Evolutionary conservation across 495 filamentous ascomycete genomes (phyloP).

Genomic region (Hamigera avellanea): DNA sequence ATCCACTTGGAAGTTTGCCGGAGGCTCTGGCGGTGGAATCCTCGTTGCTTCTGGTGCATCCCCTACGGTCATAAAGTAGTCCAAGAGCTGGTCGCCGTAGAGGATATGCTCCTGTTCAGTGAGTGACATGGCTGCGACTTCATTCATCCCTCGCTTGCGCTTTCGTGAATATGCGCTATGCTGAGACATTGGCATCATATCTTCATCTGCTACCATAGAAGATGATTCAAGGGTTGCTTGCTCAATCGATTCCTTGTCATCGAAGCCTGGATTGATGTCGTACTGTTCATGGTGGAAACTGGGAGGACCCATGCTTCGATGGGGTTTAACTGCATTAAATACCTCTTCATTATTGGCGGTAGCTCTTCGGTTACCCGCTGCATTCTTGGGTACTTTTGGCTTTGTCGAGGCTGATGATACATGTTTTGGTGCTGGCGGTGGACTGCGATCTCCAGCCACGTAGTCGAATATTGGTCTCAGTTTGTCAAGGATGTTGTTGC

Average conservation of each 20-base stretch:
- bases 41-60: conserved; percentile 48
- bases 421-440: conserved; percentile 90
- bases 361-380: conserved; percentile 15
- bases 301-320: conserved; percentile 31
- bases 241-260: conserved; percentile 73
- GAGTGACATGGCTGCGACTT: conserved; percentile 46
- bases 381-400: conserved; percentile 50
- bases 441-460: conserved; percentile 70
- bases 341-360: conserved; percentile 23
- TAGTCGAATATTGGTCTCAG: conserved; percentile 84
- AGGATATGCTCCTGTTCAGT: conserved; percentile 74
- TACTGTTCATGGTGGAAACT: conserved; percentile 43
- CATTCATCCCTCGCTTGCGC: conserved; percentile 55
- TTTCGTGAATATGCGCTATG: conserved; percentile 60
- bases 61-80: conserved; percentile 83
- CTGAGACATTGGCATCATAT: conserved; percentile 55
- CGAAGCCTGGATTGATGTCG: conserved; percentile 45
- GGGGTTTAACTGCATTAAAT: conserved; percentile 28
- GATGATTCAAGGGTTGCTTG: conserved; percentile 68
- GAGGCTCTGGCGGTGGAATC: conserved; percentile 61
- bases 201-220: conserved; percentile 73
- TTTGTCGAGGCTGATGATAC: conserved; percentile 56
- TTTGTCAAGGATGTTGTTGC: conserved; percentile 74
- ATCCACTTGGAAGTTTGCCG: conserved; percentile 72
- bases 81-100: conserved; percentile 82